Evolutionary conservation across 179 eudicot genomes (phyloP).

Genomic region (Heliamphora ciliata): DNA sequence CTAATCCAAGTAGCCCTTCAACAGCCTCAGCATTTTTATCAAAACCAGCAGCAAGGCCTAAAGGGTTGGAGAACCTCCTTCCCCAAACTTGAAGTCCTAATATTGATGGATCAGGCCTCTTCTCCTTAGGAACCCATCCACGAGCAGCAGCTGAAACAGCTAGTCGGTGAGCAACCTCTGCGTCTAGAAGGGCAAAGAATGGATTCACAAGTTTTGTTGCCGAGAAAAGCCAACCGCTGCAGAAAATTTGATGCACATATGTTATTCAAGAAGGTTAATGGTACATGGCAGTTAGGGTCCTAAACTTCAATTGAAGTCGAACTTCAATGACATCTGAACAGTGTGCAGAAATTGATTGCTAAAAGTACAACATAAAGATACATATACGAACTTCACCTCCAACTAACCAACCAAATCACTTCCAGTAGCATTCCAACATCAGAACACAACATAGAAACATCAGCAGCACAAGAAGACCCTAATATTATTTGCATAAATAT

Average conservation of each 20-base stretch:
- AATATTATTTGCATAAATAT: too few relatives aligned
- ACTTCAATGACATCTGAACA: neutral
- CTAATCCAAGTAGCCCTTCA: conserved; percentile 91
- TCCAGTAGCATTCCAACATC: neutral
- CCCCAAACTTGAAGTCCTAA: conserved; percentile 95
- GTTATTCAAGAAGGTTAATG: conserved; percentile 11
- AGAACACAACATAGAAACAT: neutral
- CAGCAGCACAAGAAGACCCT: neutral
- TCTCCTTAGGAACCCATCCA: conserved; percentile 96
- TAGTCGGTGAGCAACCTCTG: conserved; percentile 79
- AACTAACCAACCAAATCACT: neutral
- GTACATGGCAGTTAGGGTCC: neutral
- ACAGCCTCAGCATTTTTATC: conserved; percentile 99
- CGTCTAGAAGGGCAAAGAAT: conserved; percentile 79
- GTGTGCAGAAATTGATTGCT: neutral
- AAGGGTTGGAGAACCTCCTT: conserved; percentile 84
- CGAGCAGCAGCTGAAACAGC: conserved; percentile 92
- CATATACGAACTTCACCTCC: neutral
- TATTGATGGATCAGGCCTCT: conserved; percentile 74
- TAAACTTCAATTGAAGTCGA: neutral
- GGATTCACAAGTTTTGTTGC: conserved; percentile 98
- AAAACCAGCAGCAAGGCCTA: conserved; percentile 98
- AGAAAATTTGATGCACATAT: conserved; percentile 14
- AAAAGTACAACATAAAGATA: neutral
- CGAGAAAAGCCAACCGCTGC: conserved; percentile 96